Evolutionary conservation across 129 eudicot genomes (phyloP).

Genomic region (Lonicera japonica): DNA sequence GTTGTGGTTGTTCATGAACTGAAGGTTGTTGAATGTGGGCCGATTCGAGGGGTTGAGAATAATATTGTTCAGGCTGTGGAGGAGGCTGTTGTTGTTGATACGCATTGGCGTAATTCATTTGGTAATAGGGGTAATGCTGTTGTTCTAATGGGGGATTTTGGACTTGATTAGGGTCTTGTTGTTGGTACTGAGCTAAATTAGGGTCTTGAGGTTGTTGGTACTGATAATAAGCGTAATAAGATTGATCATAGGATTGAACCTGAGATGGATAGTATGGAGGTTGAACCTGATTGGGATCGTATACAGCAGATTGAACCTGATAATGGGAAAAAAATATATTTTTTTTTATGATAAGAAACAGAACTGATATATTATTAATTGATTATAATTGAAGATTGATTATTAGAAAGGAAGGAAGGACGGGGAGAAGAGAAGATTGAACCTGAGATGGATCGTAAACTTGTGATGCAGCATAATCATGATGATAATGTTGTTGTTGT

Average conservation of each 20-base stretch:
- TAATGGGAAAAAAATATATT: too few relatives aligned
- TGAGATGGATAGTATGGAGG: neutral
- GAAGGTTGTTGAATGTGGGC: too few relatives aligned
- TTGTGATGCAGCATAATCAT: neutral
- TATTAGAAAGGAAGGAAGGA: too few relatives aligned
- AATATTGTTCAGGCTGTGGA: neutral
- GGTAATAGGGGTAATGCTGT: neutral
- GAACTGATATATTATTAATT: too few relatives aligned
- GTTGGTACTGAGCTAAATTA: neutral
- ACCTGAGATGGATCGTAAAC: neutral
- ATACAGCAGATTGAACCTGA: too few relatives aligned
- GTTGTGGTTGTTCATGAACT: neutral
- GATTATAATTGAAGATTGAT: too few relatives aligned
- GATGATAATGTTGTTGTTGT: slow-evolving; percentile 4
- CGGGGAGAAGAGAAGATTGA: too few relatives aligned
- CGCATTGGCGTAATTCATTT: neutral
- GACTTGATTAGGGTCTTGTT: neutral
- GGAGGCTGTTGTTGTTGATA: neutral
- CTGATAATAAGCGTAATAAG: neutral
- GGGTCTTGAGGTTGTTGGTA: slow-evolving; percentile 6
- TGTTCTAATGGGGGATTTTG: neutral
- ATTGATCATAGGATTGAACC: slow-evolving; percentile 1
- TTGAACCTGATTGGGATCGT: slow-evolving; percentile 15
- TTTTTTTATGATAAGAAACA: too few relatives aligned
- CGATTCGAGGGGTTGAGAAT: neutral